Evolutionary conservation across 306 rosid genomes (phyloP).

Genomic region (Purshia tridentata): DNA sequence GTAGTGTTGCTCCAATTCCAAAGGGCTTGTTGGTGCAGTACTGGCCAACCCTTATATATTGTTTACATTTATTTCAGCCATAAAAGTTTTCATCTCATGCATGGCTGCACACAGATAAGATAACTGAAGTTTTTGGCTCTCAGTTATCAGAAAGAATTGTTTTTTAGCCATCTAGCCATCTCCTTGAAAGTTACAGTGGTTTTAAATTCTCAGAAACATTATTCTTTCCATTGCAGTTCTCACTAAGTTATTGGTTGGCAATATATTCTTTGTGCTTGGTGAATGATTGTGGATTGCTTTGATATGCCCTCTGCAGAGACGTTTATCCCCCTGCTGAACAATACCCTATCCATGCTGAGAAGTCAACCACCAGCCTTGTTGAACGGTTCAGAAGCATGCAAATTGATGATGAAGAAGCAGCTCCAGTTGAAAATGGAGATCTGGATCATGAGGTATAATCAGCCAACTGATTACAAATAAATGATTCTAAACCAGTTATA

Average conservation of each 20-base stretch:
- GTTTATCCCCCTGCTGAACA: slow-evolving; percentile 70
- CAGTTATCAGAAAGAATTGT: too few species aligned
- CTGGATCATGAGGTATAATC: slow-evolving; percentile 57
- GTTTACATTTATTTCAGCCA: background rate
- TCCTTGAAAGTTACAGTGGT: too few species aligned
- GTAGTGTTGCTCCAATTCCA: too few species aligned
- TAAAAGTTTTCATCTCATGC: background rate
- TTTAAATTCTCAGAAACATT: too few species aligned
- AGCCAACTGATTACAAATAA: slow-evolving; percentile 15
- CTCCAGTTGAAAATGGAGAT: slow-evolving; percentile 77
- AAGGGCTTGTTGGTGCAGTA: background rate
- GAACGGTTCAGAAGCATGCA: slow-evolving; percentile 81
- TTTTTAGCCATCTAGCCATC: too few species aligned
- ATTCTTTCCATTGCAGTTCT: too few species aligned
- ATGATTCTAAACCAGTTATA: slow-evolving; percentile 1
- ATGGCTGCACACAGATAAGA: too few species aligned
- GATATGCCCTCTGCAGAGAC: slow-evolving; percentile 44
- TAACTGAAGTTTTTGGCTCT: too few species aligned
- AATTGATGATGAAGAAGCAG: slow-evolving; percentile 47
- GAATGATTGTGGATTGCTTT: slow-evolving; percentile 20
- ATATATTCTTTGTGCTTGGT: slow-evolving; percentile 8
- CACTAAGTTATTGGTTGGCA: background rate
- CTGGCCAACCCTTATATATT: background rate
- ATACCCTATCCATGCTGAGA: slow-evolving; percentile 59
- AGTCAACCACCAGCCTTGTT: slow-evolving; percentile 59